A percentile compares a stretch with the other conserved stretches of the same genome.
These are phyloP conservation scores for Zygosaccharomyces pseudobailii DNA, from an alignment of 1,139 yeast species.

Conservation along the genomic window DNA sequence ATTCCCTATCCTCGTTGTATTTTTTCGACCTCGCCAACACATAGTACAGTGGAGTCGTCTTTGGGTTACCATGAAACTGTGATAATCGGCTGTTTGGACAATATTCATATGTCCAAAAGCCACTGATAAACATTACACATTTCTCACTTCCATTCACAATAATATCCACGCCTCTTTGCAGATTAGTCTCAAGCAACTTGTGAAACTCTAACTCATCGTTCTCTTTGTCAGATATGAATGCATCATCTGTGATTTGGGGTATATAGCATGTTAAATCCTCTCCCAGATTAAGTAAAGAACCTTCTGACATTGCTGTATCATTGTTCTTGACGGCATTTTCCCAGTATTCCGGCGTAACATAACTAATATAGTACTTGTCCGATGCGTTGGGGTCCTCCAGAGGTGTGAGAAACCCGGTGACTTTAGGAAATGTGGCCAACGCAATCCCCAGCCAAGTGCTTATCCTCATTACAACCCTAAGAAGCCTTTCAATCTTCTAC, in stretches of 20 bases:
- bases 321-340: constrained; percentile 10
- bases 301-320: constrained; percentile 15
- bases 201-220: constrained; percentile 12
- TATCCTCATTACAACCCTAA: neutral
- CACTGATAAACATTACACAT: constrained; percentile 39
- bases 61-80: constrained; percentile 47
- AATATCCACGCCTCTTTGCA: constrained; percentile 20
- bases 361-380: constrained; percentile 22
- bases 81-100: constrained; percentile 51
- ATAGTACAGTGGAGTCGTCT: constrained; percentile 36
- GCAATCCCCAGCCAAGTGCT: neutral
- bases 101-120: constrained; percentile 63
- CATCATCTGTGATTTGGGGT: constrained; percentile 11
- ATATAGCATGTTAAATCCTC: constrained; percentile 22
- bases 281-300: constrained; percentile 19
- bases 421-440: neutral
- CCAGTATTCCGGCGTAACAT: constrained; percentile 20
- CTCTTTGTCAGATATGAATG: constrained; percentile 5
- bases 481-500: neutral
- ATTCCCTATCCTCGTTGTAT: constrained; percentile 23
- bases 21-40: constrained; percentile 42
- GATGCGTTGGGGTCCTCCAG: constrained; percentile 22
- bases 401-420: constrained; percentile 14
- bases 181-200: constrained; percentile 11
- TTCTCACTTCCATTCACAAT: constrained; percentile 31